Conservation (phyloP, 2,329 filamentous ascomycete genomes). For the Elsinoe necatrix region DNA sequence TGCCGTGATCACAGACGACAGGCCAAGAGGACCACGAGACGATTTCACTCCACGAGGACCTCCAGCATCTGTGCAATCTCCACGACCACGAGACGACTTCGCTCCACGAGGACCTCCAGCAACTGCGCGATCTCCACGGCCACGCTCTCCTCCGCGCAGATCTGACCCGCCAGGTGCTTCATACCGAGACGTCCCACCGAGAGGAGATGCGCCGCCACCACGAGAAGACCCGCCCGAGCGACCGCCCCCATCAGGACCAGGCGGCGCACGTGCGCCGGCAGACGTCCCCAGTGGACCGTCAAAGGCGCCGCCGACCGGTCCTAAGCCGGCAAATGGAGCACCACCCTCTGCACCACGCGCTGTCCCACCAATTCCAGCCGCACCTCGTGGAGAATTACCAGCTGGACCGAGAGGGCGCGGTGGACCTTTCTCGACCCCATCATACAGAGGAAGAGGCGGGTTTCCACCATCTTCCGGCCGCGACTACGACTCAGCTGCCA, state of each 20-base stretch:
- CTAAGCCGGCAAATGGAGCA: constrained; percentile 19
- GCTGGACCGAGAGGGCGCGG: constrained; percentile 24
- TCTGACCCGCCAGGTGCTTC: constrained; percentile 28
- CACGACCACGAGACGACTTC: constrained; percentile 20
- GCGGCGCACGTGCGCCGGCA: constrained; percentile 21
- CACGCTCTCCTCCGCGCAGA: constrained; percentile 30
- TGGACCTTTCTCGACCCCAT: constrained; percentile 16
- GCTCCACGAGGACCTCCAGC: constrained; percentile 24
- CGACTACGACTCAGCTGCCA: constrained; percentile 14
- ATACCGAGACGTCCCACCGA: constrained; percentile 6
- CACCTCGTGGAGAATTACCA: constrained; percentile 20
- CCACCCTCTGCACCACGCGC: constrained; percentile 17
- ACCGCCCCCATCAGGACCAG: constrained; percentile 26
- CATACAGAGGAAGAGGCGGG: constrained; percentile 27
- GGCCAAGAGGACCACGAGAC: constrained; percentile 20
- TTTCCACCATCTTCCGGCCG: constrained; percentile 16
- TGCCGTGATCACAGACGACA: constrained; percentile 31
- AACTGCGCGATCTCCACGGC: constrained; percentile 20
- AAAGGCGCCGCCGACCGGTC: constrained; percentile 27
- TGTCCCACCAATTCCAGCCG: constrained; percentile 20
- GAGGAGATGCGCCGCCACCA: constrained; percentile 17
- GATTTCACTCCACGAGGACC: constrained; percentile 22
- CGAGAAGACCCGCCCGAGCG: constrained; percentile 20
- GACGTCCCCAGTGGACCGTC: constrained; percentile 26
- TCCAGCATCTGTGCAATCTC: constrained; percentile 21